Conservation (phyloP, 1,284 basidiomycete genomes). For the Cutaneotrichosporon cavernicola region DNA sequence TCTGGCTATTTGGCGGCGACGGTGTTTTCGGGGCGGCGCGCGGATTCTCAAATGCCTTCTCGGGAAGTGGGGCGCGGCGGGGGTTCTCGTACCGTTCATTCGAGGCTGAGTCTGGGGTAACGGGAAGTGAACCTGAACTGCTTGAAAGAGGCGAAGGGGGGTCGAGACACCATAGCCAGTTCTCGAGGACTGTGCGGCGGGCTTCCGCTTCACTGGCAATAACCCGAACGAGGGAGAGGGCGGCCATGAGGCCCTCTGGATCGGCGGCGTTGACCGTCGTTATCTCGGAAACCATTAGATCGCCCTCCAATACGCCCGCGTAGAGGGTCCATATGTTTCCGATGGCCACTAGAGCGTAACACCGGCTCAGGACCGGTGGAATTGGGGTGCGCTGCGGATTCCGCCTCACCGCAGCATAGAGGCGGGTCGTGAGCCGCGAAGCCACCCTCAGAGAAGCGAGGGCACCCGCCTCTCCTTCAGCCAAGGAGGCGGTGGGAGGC, state of each 20-base stretch:
- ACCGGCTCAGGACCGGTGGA: not conserved
- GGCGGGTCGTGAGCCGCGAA: not conserved
- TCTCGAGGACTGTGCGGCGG: not conserved
- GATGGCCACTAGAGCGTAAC: not conserved
- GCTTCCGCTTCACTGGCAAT: not conserved
- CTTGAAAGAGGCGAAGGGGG: not conserved
- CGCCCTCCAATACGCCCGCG: conserved; percentile 3
- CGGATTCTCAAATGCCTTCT: not conserved
- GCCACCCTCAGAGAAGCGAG: not conserved
- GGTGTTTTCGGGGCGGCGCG: not conserved
- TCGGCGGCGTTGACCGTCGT: conserved; percentile 5
- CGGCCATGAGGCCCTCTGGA: conserved; percentile 1
- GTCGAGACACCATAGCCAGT: conserved; percentile 4
- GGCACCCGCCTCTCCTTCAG: not conserved
- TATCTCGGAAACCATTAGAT: not conserved
- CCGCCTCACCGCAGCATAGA: not conserved
- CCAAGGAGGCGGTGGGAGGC: not conserved
- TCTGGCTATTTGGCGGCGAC: not conserved
- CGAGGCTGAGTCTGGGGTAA: not conserved
- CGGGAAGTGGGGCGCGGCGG: not conserved
- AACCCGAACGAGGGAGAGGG: not conserved
- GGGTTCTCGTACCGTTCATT: not conserved
- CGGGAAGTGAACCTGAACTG: not conserved
- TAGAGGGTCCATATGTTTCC: not conserved
- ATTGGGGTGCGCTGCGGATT: not conserved